Percentiles rank a stretch among this genome's conserved stretches.
Evolutionary conservation across 2,329 filamentous ascomycete species (phyloP).

Genomic region (Lecanoromycetidae sp.): DNA sequence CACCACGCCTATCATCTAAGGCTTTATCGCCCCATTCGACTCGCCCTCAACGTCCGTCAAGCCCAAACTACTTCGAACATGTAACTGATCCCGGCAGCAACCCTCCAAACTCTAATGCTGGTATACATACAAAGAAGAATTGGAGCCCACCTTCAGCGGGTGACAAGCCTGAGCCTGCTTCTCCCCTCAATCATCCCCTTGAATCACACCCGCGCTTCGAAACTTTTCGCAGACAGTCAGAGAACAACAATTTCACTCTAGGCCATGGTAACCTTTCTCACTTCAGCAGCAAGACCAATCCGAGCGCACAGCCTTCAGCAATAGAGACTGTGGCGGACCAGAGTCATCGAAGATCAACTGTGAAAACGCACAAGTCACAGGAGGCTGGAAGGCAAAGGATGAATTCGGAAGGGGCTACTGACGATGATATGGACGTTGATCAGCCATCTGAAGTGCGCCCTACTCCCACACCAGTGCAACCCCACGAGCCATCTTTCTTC

Average conservation of each 20-base stretch:
- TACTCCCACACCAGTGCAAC: conserved; percentile 4
- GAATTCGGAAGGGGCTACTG: not conserved
- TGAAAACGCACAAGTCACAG: not conserved
- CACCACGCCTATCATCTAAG: conserved; percentile 30
- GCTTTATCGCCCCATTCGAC: conserved; percentile 32
- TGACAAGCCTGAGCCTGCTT: conserved; percentile 51
- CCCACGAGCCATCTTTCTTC: conserved; percentile 25
- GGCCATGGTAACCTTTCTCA: conserved; percentile 29
- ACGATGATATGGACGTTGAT: conserved; percentile 11
- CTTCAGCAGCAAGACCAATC: conserved; percentile 26
- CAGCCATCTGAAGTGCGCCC: not conserved
- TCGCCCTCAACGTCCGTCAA: conserved; percentile 33
- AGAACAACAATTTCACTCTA: conserved; percentile 47
- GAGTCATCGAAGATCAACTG: not conserved
- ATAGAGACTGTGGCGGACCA: conserved; percentile 3
- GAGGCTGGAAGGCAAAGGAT: not conserved
- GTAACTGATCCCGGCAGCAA: conserved; percentile 47
- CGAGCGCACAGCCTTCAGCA: not conserved
- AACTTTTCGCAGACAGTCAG: conserved; percentile 62
- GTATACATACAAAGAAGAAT: conserved; percentile 51
- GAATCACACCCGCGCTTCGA: conserved; percentile 75
- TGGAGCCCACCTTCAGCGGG: conserved; percentile 64
- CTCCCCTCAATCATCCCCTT: conserved; percentile 54
- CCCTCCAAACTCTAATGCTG: conserved; percentile 46
- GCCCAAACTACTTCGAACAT: conserved; percentile 81